phyloP scores from a whole-genome alignment of 2,329 filamentous ascomycete species.

The Trichocomaceae sp. region DNA sequence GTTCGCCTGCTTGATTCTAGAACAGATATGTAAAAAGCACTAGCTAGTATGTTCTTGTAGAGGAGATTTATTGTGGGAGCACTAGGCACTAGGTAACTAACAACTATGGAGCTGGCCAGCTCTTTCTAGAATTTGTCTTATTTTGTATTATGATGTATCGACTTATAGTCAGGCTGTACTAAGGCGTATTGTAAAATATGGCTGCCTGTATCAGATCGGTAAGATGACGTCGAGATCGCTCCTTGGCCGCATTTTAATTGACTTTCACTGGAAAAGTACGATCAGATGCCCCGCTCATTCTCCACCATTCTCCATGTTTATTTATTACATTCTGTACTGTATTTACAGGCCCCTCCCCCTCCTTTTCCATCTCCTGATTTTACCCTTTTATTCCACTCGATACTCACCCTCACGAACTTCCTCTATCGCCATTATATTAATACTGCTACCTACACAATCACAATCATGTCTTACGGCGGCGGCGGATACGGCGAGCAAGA shows the following conservation, averaged over 20 bases:
- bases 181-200: background rate
- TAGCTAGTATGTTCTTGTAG: background rate
- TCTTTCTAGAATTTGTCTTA: no score
- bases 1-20: background rate
- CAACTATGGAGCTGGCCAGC: no score
- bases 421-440: background rate
- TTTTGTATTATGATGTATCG: background rate
- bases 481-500: constrained; percentile 8
- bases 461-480: constrained; percentile 16
- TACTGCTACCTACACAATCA: background rate
- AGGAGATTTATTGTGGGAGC: background rate
- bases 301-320: background rate
- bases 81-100: no score
- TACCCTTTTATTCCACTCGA: background rate
- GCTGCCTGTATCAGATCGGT: background rate
- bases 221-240: background rate
- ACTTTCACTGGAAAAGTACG: background rate
- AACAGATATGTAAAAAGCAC: background rate
- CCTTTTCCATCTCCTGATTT: background rate
- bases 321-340: background rate
- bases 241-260: background rate
- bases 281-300: background rate
- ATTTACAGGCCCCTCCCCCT: background rate
- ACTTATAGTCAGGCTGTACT: background rate
- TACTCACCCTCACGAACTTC: background rate